A percentile compares a stretch with the other conserved stretches of the same genome.
Evolutionary conservation across 805 yeast genomes (phyloP).

Genomic region (Starmerella stellata): DNA sequence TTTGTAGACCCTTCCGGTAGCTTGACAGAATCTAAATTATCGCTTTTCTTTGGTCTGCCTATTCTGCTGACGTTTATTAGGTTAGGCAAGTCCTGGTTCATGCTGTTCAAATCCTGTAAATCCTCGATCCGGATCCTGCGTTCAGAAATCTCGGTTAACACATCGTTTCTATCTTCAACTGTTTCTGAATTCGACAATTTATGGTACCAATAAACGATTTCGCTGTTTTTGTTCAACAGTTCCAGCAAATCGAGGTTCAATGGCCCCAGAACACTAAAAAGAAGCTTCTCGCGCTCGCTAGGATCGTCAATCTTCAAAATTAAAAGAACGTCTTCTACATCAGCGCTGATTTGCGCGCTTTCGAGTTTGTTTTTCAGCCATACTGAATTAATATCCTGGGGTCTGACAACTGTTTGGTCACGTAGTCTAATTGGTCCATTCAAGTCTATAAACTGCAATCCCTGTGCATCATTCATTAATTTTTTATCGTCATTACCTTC

Average conservation of each 20-base stretch:
- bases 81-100: constrained; percentile 26
- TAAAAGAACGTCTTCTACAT: constrained; percentile 21
- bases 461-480: no score
- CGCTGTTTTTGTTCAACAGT: constrained; percentile 33
- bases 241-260: constrained; percentile 36
- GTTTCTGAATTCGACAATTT: constrained; percentile 26
- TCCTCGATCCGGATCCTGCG: constrained; percentile 6
- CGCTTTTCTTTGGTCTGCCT: constrained; percentile 31
- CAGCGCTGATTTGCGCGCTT: constrained; percentile 1
- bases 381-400: constrained; percentile 29
- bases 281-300: constrained; percentile 30
- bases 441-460: constrained; percentile 7
- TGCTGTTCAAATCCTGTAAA: neutral
- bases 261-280: constrained; percentile 25
- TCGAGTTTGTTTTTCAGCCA: constrained; percentile 34
- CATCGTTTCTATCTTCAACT: constrained; percentile 23
- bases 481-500: constrained; percentile 19
- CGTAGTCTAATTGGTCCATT: constrained; percentile 9
- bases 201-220: constrained; percentile 37
- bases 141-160: constrained; percentile 21
- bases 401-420: constrained; percentile 17
- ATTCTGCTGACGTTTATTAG: constrained; percentile 50
- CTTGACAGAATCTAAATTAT: constrained; percentile 51
- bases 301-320: constrained; percentile 23
- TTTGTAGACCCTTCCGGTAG: constrained; percentile 76